A percentile compares a stretch with the other conserved stretches of the same genome.
These are phyloP conservation scores for Mycosarcoma maydis DNA, from an alignment of 1,284 basidiomycete genomes.

Conservation along the genomic window DNA sequence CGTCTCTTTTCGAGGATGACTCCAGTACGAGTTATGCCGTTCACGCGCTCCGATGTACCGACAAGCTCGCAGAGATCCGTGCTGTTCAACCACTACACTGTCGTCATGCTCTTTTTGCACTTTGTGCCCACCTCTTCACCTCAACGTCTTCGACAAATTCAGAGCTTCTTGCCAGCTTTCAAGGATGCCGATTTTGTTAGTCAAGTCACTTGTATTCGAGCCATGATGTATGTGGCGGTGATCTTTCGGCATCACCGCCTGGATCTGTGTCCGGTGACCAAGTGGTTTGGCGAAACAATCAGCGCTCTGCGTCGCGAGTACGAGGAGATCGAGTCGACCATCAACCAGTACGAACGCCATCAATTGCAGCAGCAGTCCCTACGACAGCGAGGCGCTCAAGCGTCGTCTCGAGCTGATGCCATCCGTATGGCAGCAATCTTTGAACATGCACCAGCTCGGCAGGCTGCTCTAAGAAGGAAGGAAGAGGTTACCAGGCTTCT, in stretches of 20 bases:
- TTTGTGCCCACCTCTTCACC: constrained; percentile 75
- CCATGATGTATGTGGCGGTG: constrained; percentile 79
- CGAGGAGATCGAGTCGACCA: constrained; percentile 56
- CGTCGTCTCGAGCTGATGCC: constrained; percentile 1
- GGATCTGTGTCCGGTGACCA: constrained; percentile 72
- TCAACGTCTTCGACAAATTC: constrained; percentile 74
- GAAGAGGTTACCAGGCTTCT: constrained; percentile 46
- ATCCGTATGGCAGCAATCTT: constrained; percentile 31
- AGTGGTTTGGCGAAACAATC: constrained; percentile 78
- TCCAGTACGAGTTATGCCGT: constrained; percentile 76
- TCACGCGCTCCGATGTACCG: constrained; percentile 54
- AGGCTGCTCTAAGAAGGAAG: constrained; percentile 27
- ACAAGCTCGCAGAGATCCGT: constrained; percentile 77
- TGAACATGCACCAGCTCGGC: constrained; percentile 35
- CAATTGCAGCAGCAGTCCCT: constrained; percentile 27
- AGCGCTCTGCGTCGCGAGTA: constrained; percentile 74
- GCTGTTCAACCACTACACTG: constrained; percentile 85
- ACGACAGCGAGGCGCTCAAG: constrained; percentile 2
- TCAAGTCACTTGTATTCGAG: constrained; percentile 78
- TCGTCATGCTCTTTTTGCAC: constrained; percentile 79
- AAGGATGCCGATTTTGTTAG: constrained; percentile 76
- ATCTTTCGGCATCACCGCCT: constrained; percentile 75
- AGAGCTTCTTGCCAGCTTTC: constrained; percentile 75
- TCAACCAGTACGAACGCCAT: constrained; percentile 24
- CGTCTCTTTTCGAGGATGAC: constrained; percentile 82